Conservation (phyloP, 805 yeast genomes). For the Zygoascus biomembranicola region DNA sequence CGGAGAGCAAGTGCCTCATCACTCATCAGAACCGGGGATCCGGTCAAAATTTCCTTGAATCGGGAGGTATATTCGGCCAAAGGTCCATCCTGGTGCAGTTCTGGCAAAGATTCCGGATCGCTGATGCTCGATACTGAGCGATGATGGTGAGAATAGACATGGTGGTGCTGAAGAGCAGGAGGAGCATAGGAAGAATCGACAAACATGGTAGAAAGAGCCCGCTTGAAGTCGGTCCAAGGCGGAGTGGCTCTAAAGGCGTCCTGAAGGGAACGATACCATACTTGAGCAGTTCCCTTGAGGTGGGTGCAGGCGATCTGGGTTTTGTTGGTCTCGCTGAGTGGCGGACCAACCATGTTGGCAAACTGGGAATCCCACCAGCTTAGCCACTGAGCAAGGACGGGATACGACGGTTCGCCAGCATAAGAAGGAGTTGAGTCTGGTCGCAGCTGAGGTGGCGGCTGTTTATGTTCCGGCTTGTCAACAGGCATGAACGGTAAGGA, state of each 20-base stretch:
- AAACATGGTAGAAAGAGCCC: neutral
- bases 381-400: neutral
- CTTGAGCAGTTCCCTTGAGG: neutral
- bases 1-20: neutral
- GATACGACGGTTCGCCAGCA: neutral
- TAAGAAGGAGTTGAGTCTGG: neutral
- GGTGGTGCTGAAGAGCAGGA: neutral
- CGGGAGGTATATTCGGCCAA: neutral
- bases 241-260: neutral
- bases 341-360: neutral
- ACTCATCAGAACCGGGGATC: neutral
- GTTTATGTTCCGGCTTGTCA: neutral
- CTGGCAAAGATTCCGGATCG: neutral
- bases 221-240: neutral
- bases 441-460: neutral
- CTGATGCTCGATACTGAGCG: neutral
- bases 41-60: neutral
- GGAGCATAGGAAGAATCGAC: neutral
- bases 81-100: neutral
- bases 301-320: neutral
- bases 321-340: neutral
- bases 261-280: neutral
- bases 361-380: conserved; percentile 1
- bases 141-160: neutral
- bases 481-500: neutral